A percentile compares a stretch with the other conserved stretches of the same genome.
Evolutionary conservation across 768 basidiomycete species (phyloP).

Genomic region (Lentinula edodes): DNA sequence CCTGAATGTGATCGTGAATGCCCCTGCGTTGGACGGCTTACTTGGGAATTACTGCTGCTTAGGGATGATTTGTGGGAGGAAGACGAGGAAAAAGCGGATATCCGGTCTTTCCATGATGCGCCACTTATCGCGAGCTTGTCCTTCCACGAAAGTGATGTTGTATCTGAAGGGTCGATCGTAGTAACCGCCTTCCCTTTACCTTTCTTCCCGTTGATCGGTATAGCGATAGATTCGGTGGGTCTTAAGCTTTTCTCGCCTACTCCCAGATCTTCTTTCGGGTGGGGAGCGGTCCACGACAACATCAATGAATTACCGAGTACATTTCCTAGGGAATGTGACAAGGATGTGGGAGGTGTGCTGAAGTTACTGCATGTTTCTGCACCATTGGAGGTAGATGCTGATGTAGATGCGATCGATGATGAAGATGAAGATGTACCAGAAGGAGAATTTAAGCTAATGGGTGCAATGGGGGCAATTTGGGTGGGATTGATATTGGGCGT

Average conservation of each 20-base stretch:
- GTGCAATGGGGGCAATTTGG: constrained; percentile 15
- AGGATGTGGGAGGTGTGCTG: constrained; percentile 56
- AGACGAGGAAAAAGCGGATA: constrained; percentile 25
- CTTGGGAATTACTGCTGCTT: constrained; percentile 26
- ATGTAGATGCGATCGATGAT: constrained; percentile 42
- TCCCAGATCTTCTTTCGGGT: neutral
- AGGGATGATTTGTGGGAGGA: constrained; percentile 33
- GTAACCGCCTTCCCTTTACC: constrained; percentile 22
- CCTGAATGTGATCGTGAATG: constrained; percentile 36
- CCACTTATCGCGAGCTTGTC: neutral
- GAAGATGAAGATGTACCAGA: constrained; percentile 47
- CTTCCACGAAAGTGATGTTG: constrained; percentile 4
- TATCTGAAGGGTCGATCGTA: neutral
- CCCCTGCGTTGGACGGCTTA: constrained; percentile 17
- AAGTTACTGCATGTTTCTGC: constrained; percentile 36
- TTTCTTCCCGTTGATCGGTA: constrained; percentile 32
- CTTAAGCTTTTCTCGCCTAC: neutral
- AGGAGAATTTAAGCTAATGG: constrained; percentile 22
- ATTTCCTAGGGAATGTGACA: constrained; percentile 42
- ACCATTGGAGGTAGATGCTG: constrained; percentile 20
- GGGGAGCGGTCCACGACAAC: constrained; percentile 12
- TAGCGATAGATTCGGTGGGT: neutral
- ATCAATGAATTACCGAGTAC: constrained; percentile 28
- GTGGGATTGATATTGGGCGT: constrained; percentile 9
- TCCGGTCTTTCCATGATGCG: constrained; percentile 32